phyloP scores from a whole-genome alignment of 1,139 yeast genomes.

The Suhomyces maxii region DNA sequence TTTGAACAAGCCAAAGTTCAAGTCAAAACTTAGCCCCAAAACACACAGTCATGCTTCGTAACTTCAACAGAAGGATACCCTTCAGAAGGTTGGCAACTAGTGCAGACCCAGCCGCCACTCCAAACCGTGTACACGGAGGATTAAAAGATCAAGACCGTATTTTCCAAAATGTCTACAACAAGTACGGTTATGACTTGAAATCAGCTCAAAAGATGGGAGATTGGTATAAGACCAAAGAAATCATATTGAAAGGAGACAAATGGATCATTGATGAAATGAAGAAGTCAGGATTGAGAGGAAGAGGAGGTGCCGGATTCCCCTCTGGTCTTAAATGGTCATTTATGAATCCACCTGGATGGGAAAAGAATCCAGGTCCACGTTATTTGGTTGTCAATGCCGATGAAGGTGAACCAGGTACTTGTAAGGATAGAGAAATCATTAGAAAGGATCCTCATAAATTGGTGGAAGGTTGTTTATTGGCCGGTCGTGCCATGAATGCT shows the following conservation, averaged over 20 bases:
- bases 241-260: constrained; percentile 74
- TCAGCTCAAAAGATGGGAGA: constrained; percentile 80
- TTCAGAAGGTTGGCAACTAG: constrained; percentile 41
- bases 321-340: constrained; percentile 89
- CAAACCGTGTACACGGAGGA: constrained; percentile 70
- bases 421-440: constrained; percentile 87
- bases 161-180: constrained; percentile 77
- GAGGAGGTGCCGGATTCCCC: constrained; percentile 95
- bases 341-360: constrained; percentile 96
- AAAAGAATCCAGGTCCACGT: constrained; percentile 80
- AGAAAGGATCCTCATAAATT: constrained; percentile 89
- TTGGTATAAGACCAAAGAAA: constrained; percentile 88
- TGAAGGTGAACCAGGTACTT: constrained; percentile 93
- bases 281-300: constrained; percentile 80
- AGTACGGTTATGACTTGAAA: constrained; percentile 72
- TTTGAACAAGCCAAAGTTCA: background rate
- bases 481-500: constrained; percentile 91
- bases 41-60: constrained; percentile 17
- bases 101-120: constrained; percentile 49
- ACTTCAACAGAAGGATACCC: constrained; percentile 16
- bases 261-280: constrained; percentile 89
- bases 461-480: constrained; percentile 82
- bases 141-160: constrained; percentile 81
- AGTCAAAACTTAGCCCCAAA: background rate
- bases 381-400: constrained; percentile 87